Evolutionary conservation across 768 basidiomycete species (phyloP).

Genomic region (Hericium erinaceus): DNA sequence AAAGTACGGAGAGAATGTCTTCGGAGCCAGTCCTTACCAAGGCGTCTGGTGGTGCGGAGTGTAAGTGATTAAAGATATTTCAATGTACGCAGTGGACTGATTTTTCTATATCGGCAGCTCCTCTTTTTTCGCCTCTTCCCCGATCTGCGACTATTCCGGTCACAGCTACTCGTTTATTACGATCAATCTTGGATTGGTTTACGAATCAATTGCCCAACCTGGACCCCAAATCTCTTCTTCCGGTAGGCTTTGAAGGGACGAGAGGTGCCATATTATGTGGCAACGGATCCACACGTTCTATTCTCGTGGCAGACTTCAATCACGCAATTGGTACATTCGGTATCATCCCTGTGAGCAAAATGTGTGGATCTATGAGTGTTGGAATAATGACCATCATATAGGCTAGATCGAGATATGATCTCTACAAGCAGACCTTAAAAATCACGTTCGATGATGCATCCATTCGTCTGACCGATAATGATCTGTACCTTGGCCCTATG

Average conservation of each 20-base stretch:
- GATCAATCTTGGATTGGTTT: slow-evolving; percentile 39
- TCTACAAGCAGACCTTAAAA: slow-evolving; percentile 72
- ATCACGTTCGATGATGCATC: slow-evolving; percentile 61
- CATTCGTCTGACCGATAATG: slow-evolving; percentile 65
- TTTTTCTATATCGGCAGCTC: neutral
- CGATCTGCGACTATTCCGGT: neutral
- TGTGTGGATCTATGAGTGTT: neutral
- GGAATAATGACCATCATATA: slow-evolving; percentile 20
- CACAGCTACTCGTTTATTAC: slow-evolving; percentile 24
- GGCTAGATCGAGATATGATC: slow-evolving; percentile 75
- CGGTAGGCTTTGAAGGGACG: slow-evolving; percentile 68
- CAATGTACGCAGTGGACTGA: neutral
- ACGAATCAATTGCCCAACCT: slow-evolving; percentile 57
- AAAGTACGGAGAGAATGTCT: slow-evolving; percentile 13
- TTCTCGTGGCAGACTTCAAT: slow-evolving; percentile 77
- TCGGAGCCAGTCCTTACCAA: slow-evolving; percentile 20
- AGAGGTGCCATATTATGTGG: slow-evolving; percentile 81
- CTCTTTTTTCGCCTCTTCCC: neutral
- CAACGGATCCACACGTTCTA: slow-evolving; percentile 74
- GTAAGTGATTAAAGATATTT: slow-evolving; percentile 11
- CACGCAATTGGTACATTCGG: slow-evolving; percentile 74
- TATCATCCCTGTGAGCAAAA: slow-evolving; percentile 52
- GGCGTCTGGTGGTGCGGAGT: slow-evolving; percentile 17
- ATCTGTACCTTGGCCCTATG: slow-evolving; percentile 64
- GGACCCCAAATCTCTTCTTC: slow-evolving; percentile 78